Evolutionary conservation across 192 early-diverging fungal species (phyloP), one percentile per base, ranked within the genome.

Genomic region (Nowakowskiella sp.): DNA sequence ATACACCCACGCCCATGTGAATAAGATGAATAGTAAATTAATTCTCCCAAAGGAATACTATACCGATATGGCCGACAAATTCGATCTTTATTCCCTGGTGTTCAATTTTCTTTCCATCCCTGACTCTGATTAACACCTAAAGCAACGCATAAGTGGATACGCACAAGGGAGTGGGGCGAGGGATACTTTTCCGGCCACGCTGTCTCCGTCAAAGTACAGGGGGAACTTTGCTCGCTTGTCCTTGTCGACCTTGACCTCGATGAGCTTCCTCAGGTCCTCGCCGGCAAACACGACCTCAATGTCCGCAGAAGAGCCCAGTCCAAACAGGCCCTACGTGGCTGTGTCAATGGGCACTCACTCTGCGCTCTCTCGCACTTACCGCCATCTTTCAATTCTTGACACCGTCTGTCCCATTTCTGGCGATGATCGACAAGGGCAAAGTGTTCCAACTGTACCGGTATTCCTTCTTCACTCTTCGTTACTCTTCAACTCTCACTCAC

Each of bases 21-120:
- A n/a, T 31, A 42, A 52, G 0, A 33, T 28, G 7, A 16, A 16
- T 47, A 21, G 22, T 30, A 19, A 42, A 52, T 51, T 70, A 44
- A 64, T n/a, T n/a, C n/a, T n/a, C n/a, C n/a, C n/a, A n/a, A n/a
- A n/a, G n/a, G n/a, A n/a, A n/a, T n/a, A n/a, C n/a, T n/a, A n/a
- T 81, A 91, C 89, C 86, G 61, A 92, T 99, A 62, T 89, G 83
- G 26, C 96, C 96, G n/a, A 99, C 82, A 70, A 97, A 97, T 67
- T 99, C 92, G 32, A 96, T 87, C 61, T 95, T 97, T 55, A 99
- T 96, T 22, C 96, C 96, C 49, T 92, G 86, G 75, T 99, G 96
- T 64, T 99, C 94, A 43, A 97, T 68, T 53, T 81, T 84, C 66
- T 93, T 96, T n/a, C 88, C 91, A 59, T 97, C 93, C 51, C 70